These are phyloP conservation scores for Pseudogymnoascus sp. DNA, from an alignment of 2,329 filamentous ascomycete genomes.

Conservation along the genomic window DNA sequence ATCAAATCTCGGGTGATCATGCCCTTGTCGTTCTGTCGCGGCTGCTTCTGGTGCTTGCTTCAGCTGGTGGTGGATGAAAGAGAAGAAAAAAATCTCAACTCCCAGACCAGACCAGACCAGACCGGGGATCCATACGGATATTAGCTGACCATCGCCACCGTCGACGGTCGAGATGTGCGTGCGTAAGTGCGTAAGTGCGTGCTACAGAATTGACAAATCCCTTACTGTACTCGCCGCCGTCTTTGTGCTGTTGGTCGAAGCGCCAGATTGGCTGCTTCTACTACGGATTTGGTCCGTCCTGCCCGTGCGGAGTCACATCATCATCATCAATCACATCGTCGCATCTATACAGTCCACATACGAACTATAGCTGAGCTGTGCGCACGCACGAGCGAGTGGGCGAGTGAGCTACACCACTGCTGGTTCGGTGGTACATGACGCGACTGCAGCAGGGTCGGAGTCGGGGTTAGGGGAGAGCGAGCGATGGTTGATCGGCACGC, in stretches of 20 bases:
- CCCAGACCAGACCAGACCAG: no score
- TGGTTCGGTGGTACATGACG: not conserved
- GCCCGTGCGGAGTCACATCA: not conserved
- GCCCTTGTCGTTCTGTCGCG: not conserved
- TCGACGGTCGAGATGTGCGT: not conserved
- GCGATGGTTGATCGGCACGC: not conserved
- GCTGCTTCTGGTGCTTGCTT: not conserved
- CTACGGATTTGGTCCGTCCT: no score
- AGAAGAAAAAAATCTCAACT: not conserved
- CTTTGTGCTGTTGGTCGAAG: no score
- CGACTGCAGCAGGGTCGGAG: not conserved
- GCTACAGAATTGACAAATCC: not conserved
- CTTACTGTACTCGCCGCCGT: not conserved
- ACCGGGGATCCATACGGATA: no score
- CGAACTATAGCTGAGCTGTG: no score
- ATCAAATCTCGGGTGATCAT: conserved; percentile 2
- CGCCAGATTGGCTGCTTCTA: not conserved
- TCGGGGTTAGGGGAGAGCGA: no score
- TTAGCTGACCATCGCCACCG: no score
- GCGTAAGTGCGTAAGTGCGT: not conserved
- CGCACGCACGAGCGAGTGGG: not conserved
- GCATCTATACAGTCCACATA: not conserved
- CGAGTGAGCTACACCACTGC: not conserved
- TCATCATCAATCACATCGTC: not conserved
- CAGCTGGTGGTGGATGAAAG: not conserved